A percentile compares a stretch with the other conserved stretches of the same genome.
Evolutionary conservation across 805 yeast species (phyloP).

Genomic region (Yarrowia porcina): DNA sequence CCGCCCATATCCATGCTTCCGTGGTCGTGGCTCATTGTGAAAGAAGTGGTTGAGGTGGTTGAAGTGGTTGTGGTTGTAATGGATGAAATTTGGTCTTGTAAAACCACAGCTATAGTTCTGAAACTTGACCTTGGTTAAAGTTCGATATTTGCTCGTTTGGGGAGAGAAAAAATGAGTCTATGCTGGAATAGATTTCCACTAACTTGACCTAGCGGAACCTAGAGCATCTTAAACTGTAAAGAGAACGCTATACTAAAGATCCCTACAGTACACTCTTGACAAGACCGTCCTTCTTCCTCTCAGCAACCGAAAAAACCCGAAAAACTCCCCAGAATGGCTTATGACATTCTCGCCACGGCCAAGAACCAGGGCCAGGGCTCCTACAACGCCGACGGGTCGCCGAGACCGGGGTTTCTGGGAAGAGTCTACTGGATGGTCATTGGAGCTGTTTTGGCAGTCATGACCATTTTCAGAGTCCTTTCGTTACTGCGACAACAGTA

Average conservation of each 20-base stretch:
- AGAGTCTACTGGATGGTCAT: slow-evolving; percentile 32
- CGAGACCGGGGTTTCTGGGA: slow-evolving; percentile 34
- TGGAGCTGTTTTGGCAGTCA: slow-evolving; percentile 30
- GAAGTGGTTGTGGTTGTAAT: too few relatives aligned
- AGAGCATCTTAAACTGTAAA: not conserved
- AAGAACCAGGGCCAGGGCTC: slow-evolving; percentile 24
- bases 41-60: not conserved
- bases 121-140: too few relatives aligned
- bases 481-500: not conserved
- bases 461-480: slow-evolving; percentile 25
- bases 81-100: too few relatives aligned
- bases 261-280: too few relatives aligned
- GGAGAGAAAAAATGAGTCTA: not conserved
- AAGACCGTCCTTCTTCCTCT: too few relatives aligned
- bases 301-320: not conserved
- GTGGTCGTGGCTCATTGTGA: slow-evolving; percentile 23
- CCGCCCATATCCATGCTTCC: slow-evolving; percentile 20
- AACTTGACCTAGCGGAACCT: not conserved
- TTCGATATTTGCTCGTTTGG: slow-evolving; percentile 17
- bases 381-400: slow-evolving; percentile 26
- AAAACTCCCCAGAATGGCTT: not conserved
- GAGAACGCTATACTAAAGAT: too few relatives aligned
- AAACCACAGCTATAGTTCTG: too few relatives aligned
- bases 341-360: slow-evolving; percentile 23
- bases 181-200: not conserved